phyloP scores from a whole-genome alignment of 805 yeast genomes.

The Yarrowia osloensis region DNA sequence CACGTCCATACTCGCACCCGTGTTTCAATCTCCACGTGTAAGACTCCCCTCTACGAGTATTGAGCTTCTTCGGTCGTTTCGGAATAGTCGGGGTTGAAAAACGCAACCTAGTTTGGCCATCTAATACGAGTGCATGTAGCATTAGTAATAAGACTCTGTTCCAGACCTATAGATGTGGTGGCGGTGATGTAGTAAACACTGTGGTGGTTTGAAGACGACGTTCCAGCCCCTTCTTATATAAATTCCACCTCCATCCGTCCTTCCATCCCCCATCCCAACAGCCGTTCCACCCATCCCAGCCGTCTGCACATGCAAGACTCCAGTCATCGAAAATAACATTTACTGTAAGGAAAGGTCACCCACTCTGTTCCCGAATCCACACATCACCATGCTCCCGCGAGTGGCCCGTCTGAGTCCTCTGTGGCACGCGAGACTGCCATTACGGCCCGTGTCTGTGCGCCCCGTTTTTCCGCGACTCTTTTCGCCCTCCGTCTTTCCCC shows the following conservation, averaged over 20 bases:
- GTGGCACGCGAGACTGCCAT: slow-evolving; percentile 7
- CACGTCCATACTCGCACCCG: no score
- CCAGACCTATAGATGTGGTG: neutral
- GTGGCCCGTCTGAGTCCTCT: slow-evolving; percentile 29
- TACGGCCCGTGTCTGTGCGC: slow-evolving; percentile 8
- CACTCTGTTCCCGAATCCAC: neutral
- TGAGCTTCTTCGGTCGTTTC: neutral
- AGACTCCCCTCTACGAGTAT: no score
- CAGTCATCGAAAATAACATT: slow-evolving; percentile 2
- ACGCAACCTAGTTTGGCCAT: neutral
- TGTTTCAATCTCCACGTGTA: no score
- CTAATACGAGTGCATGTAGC: no score
- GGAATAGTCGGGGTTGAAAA: slow-evolving; percentile 15
- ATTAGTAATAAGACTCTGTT: neutral
- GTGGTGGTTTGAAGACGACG: neutral
- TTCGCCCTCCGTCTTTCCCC: neutral
- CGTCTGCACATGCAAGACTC: slow-evolving; percentile 3
- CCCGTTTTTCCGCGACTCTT: slow-evolving; percentile 1
- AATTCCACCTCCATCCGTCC: no score
- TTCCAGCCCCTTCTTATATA: neutral
- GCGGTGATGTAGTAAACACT: neutral
- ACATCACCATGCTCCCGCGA: slow-evolving; percentile 27
- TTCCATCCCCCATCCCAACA: no score
- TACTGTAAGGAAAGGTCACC: no score
- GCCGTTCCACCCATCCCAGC: neutral